A percentile compares a stretch with the other conserved stretches of the same genome.
Conservation (phyloP, 1,139 yeast species). For the Hansenula lynferdii region DNA sequence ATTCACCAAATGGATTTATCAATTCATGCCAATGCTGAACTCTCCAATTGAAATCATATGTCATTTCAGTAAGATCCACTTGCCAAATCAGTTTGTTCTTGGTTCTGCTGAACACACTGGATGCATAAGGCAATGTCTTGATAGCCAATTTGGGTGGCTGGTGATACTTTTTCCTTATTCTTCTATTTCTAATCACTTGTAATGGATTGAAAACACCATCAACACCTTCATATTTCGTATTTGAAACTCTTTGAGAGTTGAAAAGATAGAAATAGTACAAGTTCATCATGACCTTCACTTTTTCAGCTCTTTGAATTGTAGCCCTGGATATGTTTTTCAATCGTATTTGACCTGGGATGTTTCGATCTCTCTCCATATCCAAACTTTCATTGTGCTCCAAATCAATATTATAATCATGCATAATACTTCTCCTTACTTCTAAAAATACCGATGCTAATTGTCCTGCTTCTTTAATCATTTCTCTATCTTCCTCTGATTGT, state of each 20-base stretch:
- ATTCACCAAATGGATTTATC: conserved; percentile 45
- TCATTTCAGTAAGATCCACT: conserved; percentile 56
- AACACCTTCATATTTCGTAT: conserved; percentile 30
- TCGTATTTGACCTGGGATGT: conserved; percentile 10
- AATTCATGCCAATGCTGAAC: conserved; percentile 60
- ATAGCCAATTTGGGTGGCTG: conserved; percentile 24
- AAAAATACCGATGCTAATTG: conserved; percentile 39
- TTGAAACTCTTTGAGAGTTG: conserved; percentile 27
- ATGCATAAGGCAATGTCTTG: conserved; percentile 41
- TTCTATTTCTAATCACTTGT: conserved; percentile 71
- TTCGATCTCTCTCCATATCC: conserved; percentile 14
- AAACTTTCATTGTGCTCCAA: conserved; percentile 10
- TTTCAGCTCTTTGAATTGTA: conserved; percentile 46
- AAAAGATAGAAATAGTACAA: conserved; percentile 46
- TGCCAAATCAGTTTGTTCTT: conserved; percentile 50
- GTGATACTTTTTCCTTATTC: conserved; percentile 41
- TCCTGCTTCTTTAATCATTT: conserved; percentile 32
- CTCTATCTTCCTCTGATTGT: not conserved
- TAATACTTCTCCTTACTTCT: conserved; percentile 38
- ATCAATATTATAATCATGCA: conserved; percentile 36
- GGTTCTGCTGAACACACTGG: conserved; percentile 46
- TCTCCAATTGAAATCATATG: conserved; percentile 65
- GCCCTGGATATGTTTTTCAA: conserved; percentile 28
- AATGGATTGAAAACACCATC: conserved; percentile 79
- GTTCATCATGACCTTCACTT: conserved; percentile 46